phyloP scores from a whole-genome alignment of 345 rosid species.

The Lumnitzera racemosa region DNA sequence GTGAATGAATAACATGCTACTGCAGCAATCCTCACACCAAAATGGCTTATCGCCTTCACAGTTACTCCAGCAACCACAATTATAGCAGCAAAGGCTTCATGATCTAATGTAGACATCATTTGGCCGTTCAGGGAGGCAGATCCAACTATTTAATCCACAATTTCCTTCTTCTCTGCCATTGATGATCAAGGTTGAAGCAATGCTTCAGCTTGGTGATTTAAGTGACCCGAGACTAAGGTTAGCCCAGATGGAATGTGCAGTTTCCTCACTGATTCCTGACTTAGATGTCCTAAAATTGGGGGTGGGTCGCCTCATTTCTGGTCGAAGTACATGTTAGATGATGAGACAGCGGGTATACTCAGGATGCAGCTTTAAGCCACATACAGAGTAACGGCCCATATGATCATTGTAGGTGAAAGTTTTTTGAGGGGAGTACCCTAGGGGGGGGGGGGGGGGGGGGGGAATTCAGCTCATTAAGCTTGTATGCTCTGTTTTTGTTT shows the following conservation, averaged over 20 bases:
- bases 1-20: slow-evolving; percentile 40
- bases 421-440: too few species aligned
- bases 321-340: slow-evolving; percentile 74
- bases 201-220: slow-evolving; percentile 54
- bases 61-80: slow-evolving; percentile 48
- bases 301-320: slow-evolving; percentile 66
- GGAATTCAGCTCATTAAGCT: too few species aligned
- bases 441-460: too few species aligned
- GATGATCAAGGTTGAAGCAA: slow-evolving; percentile 48
- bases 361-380: slow-evolving; percentile 93
- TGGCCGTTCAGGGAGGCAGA: slow-evolving; percentile 58
- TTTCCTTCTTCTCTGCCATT: slow-evolving; percentile 56
- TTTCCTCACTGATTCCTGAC: slow-evolving; percentile 57
- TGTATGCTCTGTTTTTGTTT: too few species aligned
- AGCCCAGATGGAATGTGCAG: slow-evolving; percentile 59
- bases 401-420: too few species aligned
- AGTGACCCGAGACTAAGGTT: slow-evolving; percentile 63
- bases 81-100: slow-evolving; percentile 56
- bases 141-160: slow-evolving; percentile 59
- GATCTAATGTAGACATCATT: slow-evolving; percentile 57
- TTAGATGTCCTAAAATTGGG: slow-evolving; percentile 31
- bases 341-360: slow-evolving; percentile 76
- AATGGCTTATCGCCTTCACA: slow-evolving; percentile 65
- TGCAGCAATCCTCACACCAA: slow-evolving; percentile 57
- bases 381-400: slow-evolving; percentile 87